phyloP scores from a whole-genome alignment of 345 rosid genomes.

The Populus deltoides region DNA sequence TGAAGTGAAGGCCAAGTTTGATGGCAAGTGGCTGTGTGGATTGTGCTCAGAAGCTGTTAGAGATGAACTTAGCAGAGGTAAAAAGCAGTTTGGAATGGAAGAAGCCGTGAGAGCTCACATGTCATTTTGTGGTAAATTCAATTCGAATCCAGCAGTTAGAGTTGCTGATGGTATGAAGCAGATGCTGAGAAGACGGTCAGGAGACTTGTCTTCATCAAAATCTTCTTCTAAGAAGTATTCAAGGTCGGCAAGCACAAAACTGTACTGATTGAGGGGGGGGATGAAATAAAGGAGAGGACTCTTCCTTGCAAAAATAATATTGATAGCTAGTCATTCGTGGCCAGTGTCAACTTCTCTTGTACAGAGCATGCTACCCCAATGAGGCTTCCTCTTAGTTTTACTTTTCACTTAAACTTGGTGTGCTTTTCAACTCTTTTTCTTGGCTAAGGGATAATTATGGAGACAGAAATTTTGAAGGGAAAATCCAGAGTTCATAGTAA shows the following conservation, averaged over 20 bases:
- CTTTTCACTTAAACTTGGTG: background rate
- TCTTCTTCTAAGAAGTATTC: constrained; percentile 61
- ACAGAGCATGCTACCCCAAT: constrained; percentile 23
- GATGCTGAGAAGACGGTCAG: constrained; percentile 86
- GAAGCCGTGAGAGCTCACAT: constrained; percentile 90
- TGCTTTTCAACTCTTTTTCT: constrained; percentile 1
- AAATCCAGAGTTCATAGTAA: background rate
- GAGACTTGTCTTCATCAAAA: constrained; percentile 49
- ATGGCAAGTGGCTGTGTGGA: constrained; percentile 95
- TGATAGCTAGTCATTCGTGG: constrained; percentile 14
- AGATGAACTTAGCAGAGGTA: constrained; percentile 62
- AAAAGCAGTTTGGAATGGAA: constrained; percentile 47
- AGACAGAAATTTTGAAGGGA: background rate
- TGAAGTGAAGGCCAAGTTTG: constrained; percentile 68
- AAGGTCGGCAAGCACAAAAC: constrained; percentile 54
- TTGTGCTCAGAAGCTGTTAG: constrained; percentile 89
- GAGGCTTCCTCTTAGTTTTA: constrained; percentile 17
- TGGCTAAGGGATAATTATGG: background rate
- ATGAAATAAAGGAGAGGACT: background rate
- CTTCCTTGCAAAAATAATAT: background rate
- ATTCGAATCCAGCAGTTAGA: constrained; percentile 73
- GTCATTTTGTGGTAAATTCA: constrained; percentile 88
- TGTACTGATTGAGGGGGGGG: constrained; percentile 23
- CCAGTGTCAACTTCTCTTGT: constrained; percentile 23
- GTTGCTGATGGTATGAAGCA: constrained; percentile 96